Conservation (phyloP, 257 asterid genomes). For the Coffea canephora region DNA sequence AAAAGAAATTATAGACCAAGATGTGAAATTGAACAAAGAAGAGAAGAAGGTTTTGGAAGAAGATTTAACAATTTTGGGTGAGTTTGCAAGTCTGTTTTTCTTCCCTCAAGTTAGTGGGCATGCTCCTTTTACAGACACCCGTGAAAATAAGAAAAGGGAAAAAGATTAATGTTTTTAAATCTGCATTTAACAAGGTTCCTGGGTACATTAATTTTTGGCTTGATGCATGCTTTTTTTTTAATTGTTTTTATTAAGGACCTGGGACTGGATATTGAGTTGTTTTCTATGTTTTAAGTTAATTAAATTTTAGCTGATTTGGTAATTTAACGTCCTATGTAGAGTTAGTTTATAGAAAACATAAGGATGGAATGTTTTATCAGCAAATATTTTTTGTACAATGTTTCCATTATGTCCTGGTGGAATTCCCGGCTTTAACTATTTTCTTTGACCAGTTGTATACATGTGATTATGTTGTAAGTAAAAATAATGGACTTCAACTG, state of each 20-base stretch:
- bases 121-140: not conserved
- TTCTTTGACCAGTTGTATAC: not conserved
- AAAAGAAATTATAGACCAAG: constrained; percentile 54
- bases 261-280: no score
- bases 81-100: not conserved
- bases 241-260: no score
- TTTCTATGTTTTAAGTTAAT: no score
- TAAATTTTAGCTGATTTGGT: not conserved
- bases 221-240: not conserved
- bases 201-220: not conserved
- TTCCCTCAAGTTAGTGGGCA: not conserved
- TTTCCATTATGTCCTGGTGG: no score
- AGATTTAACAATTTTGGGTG: constrained; percentile 83
- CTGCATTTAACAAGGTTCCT: no score
- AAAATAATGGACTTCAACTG: not conserved
- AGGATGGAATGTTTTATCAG: not conserved
- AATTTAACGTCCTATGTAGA: not conserved
- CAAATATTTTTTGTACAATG: not conserved
- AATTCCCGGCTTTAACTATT: not conserved
- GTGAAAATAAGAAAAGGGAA: no score
- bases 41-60: constrained; percentile 57
- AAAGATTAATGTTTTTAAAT: no score
- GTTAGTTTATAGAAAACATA: not conserved
- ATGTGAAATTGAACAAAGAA: constrained; percentile 44
- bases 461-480: not conserved